phyloP scores from a whole-genome alignment of 2,329 filamentous ascomycete species.

The Chaetomium sp. region DNA sequence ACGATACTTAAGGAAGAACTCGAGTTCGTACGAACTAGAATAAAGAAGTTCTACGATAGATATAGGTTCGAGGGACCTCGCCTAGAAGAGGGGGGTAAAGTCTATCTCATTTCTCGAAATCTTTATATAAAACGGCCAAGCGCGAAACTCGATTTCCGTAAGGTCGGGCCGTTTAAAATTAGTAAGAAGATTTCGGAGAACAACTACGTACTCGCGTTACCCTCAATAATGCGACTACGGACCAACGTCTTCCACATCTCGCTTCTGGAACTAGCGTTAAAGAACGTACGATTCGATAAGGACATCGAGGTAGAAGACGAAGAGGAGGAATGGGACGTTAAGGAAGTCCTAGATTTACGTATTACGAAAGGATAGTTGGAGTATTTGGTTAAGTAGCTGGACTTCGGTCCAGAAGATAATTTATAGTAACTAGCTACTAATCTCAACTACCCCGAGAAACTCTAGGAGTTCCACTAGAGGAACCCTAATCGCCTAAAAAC shows the following conservation, averaged over 20 bases:
- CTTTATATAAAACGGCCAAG: neutral
- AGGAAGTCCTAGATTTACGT: constrained; percentile 18
- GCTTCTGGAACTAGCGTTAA: constrained; percentile 19
- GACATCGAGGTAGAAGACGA: constrained; percentile 12
- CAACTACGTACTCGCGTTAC: constrained; percentile 18
- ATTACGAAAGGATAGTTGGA: constrained; percentile 5
- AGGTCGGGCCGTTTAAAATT: constrained; percentile 15
- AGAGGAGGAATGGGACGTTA: constrained; percentile 23
- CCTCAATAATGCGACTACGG: constrained; percentile 9
- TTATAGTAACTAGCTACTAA: constrained; percentile 13
- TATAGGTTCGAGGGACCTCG: neutral
- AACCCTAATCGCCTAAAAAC: constrained; percentile 8
- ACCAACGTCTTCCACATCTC: constrained; percentile 22
- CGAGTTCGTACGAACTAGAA: neutral
- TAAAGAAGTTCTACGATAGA: neutral
- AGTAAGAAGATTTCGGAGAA: constrained; percentile 8
- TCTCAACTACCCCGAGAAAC: constrained; percentile 22
- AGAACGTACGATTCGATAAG: neutral
- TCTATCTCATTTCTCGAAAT: neutral
- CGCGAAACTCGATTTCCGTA: neutral
- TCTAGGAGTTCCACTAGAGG: constrained; percentile 16
- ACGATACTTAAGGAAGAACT: neutral
- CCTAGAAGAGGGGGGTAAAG: neutral
- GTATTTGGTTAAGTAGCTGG: constrained; percentile 19
- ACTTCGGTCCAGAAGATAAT: constrained; percentile 17